Evolutionary conservation across 2,329 filamentous ascomycete species (phyloP), one percentile per base, ranked within the genome.

Genomic region (Xylaria hypoxylon): DNA sequence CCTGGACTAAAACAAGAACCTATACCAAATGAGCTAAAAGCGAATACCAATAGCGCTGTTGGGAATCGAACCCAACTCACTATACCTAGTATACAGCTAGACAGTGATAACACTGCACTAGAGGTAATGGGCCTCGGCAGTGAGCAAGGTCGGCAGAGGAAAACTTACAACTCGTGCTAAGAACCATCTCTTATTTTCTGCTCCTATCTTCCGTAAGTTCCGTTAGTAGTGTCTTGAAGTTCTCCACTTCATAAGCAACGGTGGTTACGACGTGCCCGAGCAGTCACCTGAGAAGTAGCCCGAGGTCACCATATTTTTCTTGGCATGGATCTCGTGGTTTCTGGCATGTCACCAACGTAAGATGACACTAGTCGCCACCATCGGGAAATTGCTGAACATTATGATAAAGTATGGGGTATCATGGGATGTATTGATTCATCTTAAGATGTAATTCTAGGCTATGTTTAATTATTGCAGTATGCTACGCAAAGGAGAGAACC

Each of bases 391-490:
- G 3, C 3, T 8, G 15, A 7, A 44, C 15, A 6, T 2, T 3
- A 31, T 51, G 7, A 42, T 5, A 40, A 40, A 4, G 31, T 42
- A n/a, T 10, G 57, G 64, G 62, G 65, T 69, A 69, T 69, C 68
- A 69, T 62, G 11, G 22, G 15, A 40, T 69, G 40, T 67, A 60
- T 68, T 62, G 42, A 48, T 56, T 50, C 11, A 57, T 59, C 6
- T 28, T 28, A 22, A 60, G 44, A 19, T 28, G 31, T 15, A 35
- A 62, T 48, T 35, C 52, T 47, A 62, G n/a, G 24, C 28, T 35
- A 38, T 26, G 40, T 63, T 33, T 50, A 64, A 53, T 55, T 66
- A 68, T 63, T 65, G 63, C 57, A 57, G 51, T 57, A 61, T 33
- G 47, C 45, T 28, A 17, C 28, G 55, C 33, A 15, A 24, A 35